Base-by-base conservation (phyloP, 208 protist genomes). In the Zelonia costaricensis region DNA sequence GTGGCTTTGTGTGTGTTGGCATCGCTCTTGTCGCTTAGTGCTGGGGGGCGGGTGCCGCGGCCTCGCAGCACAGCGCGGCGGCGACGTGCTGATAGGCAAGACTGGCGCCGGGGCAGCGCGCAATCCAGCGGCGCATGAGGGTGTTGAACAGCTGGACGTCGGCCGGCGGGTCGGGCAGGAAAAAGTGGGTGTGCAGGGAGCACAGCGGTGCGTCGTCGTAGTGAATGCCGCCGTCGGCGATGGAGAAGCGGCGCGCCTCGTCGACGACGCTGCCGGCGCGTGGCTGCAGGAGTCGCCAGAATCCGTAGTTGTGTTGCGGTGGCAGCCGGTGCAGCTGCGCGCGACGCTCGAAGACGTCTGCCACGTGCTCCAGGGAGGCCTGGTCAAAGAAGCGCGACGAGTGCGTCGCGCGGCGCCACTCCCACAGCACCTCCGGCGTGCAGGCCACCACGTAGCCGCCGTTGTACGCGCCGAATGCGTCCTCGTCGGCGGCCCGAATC, bases 281-380 rank as follows among this genome's bases (percentile, higher is more conserved):
- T 4, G 74, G 59, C 44, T 92, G 85, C 38, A 89, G 68, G 27
- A 95, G 58, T n/a, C 88, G 82, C 88, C 88, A 95, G 56, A 82
- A 95, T 0, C 85, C 85, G 63, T 91, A 95, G 69, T 95, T 95
- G 70, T 88, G 80, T 49, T 92, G 80, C 30, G 74, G 72, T 18
- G 82, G 80, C 10, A 91, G 58, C 27, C 76, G 61, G 51, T 80
- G 64, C 43, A 87, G 56, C 39, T 46, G 55, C 39, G 18, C 65
- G 22, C 47, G 31, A 6, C 39, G 33, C 42, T 55, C 31, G 54
- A 81, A 85, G 43, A 51, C 18, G 7, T 58, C 75, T 1, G 84
- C 79, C 10, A 91, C 74, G 35, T 53, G 63, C 59, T 95, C 85
- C 15, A 95, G 68, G 0, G 84, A 84, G 0, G 84, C 80, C 33